These are phyloP conservation scores for Candida alai DNA, from an alignment of 805 yeast genomes.

Conservation along the genomic window DNA sequence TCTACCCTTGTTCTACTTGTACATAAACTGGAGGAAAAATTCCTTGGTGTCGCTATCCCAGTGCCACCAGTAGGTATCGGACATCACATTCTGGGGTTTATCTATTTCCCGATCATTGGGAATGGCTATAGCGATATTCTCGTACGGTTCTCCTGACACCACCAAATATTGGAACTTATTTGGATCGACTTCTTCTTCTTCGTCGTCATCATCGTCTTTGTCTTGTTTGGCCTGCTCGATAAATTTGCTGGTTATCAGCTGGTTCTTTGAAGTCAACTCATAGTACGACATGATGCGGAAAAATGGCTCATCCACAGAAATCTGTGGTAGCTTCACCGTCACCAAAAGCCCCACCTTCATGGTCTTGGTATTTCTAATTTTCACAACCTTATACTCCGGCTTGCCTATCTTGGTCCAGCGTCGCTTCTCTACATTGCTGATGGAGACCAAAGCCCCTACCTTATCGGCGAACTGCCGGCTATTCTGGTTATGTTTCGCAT, in stretches of 20 bases:
- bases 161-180: constrained; percentile 64
- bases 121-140: constrained; percentile 70
- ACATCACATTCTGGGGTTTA: constrained; percentile 26
- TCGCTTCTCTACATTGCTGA: constrained; percentile 40
- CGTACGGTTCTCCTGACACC: constrained; percentile 87
- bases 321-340: constrained; percentile 52
- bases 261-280: constrained; percentile 50
- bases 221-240: constrained; percentile 10
- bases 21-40: constrained; percentile 70
- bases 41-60: constrained; percentile 71
- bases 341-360: constrained; percentile 63
- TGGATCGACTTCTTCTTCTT: constrained; percentile 18
- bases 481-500: constrained; percentile 28
- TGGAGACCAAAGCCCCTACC: constrained; percentile 20
- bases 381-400: constrained; percentile 67
- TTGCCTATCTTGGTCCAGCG: constrained; percentile 60
- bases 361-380: constrained; percentile 60
- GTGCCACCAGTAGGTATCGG: constrained; percentile 53
- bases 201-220: constrained; percentile 13
- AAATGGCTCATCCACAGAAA: constrained; percentile 51
- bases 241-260: constrained; percentile 22
- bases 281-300: constrained; percentile 74
- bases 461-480: constrained; percentile 10
- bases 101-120: constrained; percentile 57
- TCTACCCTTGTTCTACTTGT: constrained; percentile 16